phyloP scores from a whole-genome alignment of 73 alveolate species.

The Stentor coeruleus region DNA sequence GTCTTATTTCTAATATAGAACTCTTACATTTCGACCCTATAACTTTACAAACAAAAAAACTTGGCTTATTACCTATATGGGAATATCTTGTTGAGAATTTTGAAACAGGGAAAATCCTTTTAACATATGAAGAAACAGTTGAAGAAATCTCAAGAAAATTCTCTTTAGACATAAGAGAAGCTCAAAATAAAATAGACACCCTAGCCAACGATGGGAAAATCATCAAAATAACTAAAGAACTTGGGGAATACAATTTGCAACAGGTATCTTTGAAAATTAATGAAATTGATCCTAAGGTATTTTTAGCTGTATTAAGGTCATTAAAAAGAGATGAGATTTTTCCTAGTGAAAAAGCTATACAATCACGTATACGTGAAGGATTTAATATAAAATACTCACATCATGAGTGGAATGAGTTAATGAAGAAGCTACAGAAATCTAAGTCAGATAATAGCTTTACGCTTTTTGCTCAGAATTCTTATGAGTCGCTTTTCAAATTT shows the following conservation, averaged over 20 bases:
- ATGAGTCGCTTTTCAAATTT: background rate
- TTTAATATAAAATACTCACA: slow-evolving; percentile 45
- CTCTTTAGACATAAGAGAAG: slow-evolving; percentile 15
- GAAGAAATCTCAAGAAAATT: background rate
- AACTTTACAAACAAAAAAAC: background rate
- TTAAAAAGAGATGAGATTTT: slow-evolving; percentile 52
- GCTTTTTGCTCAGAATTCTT: background rate
- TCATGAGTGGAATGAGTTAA: slow-evolving; percentile 41
- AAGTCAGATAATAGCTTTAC: background rate
- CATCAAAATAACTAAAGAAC: slow-evolving; percentile 5
- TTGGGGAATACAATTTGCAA: slow-evolving; percentile 40
- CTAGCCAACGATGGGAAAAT: background rate
- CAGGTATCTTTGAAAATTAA: slow-evolving; percentile 46
- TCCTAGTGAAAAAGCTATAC: slow-evolving; percentile 63
- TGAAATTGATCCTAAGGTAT: slow-evolving; percentile 43
- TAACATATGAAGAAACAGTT: background rate
- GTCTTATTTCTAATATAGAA: background rate
- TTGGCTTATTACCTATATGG: background rate
- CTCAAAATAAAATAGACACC: slow-evolving; percentile 43
- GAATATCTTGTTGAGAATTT: too few relatives aligned
- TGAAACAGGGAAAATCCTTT: background rate
- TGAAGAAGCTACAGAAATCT: slow-evolving; percentile 15
- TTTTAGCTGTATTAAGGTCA: slow-evolving; percentile 46
- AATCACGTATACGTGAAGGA: slow-evolving; percentile 57
- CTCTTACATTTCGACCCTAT: background rate